These are phyloP conservation scores for Aspergillus heteromorphus DNA, from an alignment of 495 filamentous ascomycete species.

Conservation along the genomic window DNA sequence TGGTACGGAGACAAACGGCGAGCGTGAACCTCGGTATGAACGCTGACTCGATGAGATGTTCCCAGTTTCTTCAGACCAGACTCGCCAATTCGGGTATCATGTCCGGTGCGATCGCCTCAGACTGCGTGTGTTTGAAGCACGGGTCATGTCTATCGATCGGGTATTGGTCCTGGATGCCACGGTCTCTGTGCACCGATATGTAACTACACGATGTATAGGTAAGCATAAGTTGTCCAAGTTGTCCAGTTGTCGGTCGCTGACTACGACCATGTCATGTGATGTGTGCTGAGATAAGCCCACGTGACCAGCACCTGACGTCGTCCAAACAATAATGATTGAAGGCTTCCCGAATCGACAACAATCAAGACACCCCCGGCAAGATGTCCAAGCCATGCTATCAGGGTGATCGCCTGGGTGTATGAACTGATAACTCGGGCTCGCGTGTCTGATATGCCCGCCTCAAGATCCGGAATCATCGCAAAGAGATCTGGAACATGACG, in stretches of 20 bases:
- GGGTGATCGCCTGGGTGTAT: constrained; percentile 2
- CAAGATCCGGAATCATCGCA: not conserved
- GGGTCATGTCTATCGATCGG: too few species aligned
- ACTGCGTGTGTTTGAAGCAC: not conserved
- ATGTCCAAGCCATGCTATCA: constrained; percentile 12
- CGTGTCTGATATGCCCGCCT: constrained; percentile 9
- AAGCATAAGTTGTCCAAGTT: not conserved
- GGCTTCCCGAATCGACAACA: not conserved
- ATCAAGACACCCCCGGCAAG: not conserved
- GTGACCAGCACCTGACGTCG: constrained; percentile 1
- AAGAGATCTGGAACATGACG: constrained; percentile 12
- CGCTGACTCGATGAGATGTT: too few species aligned
- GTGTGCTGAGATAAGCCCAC: not conserved
- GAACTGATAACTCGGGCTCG: not conserved
- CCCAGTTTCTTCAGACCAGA: not conserved
- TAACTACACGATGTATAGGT: not conserved
- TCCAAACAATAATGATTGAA: constrained; percentile 4
- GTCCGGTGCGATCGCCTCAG: not conserved
- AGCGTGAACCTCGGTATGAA: not conserved
- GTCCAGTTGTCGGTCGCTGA: not conserved
- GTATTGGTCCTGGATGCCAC: too few species aligned
- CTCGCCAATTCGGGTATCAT: not conserved
- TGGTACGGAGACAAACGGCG: too few species aligned
- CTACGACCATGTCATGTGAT: not conserved
- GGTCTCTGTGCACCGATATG: too few species aligned